Percentiles rank a stretch among this genome's conserved stretches.
These are phyloP conservation scores for Nakazawaea anatomiae DNA, from an alignment of 805 yeast species.

Conservation along the genomic window DNA sequence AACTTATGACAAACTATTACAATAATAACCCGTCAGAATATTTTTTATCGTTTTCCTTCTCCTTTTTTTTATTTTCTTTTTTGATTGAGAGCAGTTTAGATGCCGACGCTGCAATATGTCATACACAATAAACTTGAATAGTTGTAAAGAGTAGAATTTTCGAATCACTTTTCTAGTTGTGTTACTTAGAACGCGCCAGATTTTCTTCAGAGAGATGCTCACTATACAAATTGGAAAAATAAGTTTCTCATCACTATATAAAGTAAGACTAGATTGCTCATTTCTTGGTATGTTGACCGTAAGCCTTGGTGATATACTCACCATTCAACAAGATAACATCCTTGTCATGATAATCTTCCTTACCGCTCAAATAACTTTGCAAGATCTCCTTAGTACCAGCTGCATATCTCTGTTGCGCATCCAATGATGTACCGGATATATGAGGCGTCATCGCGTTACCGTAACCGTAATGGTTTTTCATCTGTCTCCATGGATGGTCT, in stretches of 20 bases:
- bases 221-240: too few relatives aligned
- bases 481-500: slow-evolving; percentile 71
- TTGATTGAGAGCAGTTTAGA: too few relatives aligned
- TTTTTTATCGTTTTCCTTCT: neutral
- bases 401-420: slow-evolving; percentile 74
- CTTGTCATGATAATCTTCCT: slow-evolving; percentile 66
- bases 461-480: slow-evolving; percentile 59
- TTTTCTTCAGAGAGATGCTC: too few relatives aligned
- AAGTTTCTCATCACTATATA: too few relatives aligned
- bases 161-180: too few relatives aligned
- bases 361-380: slow-evolving; percentile 54
- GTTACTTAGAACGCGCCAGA: too few relatives aligned
- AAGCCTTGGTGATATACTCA: slow-evolving; percentile 66
- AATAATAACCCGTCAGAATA: too few relatives aligned
- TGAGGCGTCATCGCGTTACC: slow-evolving; percentile 88
- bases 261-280: neutral
- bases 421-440: slow-evolving; percentile 72
- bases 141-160: too few relatives aligned
- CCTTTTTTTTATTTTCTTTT: too few relatives aligned
- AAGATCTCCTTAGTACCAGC: slow-evolving; percentile 63
- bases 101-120: too few relatives aligned
- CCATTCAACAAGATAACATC: slow-evolving; percentile 71
- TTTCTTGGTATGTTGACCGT: slow-evolving; percentile 46
- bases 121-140: too few relatives aligned
- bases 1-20: too few relatives aligned